Conservation (phyloP, 768 basidiomycete genomes). For the Naematelia encephala region DNA sequence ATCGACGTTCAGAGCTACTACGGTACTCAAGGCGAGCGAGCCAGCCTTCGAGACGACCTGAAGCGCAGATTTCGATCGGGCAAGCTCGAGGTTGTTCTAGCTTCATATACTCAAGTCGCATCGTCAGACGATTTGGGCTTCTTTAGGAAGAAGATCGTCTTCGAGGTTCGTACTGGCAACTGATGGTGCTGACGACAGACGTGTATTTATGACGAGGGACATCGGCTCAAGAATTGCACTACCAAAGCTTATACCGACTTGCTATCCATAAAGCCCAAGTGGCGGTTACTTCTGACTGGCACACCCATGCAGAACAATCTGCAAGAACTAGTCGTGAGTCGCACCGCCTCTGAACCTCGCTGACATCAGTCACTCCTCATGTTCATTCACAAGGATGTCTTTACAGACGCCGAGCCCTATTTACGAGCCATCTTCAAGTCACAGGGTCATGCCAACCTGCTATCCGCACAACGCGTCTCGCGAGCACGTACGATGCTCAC, state of each 20-base stretch:
- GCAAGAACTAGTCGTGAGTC: slow-evolving; percentile 55
- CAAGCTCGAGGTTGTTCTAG: slow-evolving; percentile 85
- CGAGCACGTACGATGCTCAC: slow-evolving; percentile 99
- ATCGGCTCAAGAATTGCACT: slow-evolving; percentile 93
- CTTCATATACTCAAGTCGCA: slow-evolving; percentile 92
- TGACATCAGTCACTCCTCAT: slow-evolving; percentile 81
- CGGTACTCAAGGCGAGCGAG: slow-evolving; percentile 82
- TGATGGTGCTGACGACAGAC: slow-evolving; percentile 56
- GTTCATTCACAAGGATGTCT: slow-evolving; percentile 91
- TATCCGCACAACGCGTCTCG: slow-evolving; percentile 88
- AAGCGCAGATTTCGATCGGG: slow-evolving; percentile 60
- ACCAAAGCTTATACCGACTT: slow-evolving; percentile 93
- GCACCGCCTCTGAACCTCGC: not conserved
- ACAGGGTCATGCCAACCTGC: slow-evolving; percentile 75
- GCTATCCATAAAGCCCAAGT: slow-evolving; percentile 76
- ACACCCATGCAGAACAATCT: slow-evolving; percentile 74
- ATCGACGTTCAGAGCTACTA: slow-evolving; percentile 90
- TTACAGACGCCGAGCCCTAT: slow-evolving; percentile 69
- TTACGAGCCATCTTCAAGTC: slow-evolving; percentile 95
- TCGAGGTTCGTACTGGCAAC: slow-evolving; percentile 67
- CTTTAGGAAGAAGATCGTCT: slow-evolving; percentile 74
- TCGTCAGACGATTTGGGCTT: slow-evolving; percentile 85
- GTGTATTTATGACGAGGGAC: slow-evolving; percentile 95
- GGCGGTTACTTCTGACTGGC: slow-evolving; percentile 89
- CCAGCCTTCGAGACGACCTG: slow-evolving; percentile 68